Evolutionary conservation across 2,329 filamentous ascomycete genomes (phyloP), one percentile per base, ranked within the genome.

Genomic region (Ophiognomonia clavigignenti-juglandacearum): DNA sequence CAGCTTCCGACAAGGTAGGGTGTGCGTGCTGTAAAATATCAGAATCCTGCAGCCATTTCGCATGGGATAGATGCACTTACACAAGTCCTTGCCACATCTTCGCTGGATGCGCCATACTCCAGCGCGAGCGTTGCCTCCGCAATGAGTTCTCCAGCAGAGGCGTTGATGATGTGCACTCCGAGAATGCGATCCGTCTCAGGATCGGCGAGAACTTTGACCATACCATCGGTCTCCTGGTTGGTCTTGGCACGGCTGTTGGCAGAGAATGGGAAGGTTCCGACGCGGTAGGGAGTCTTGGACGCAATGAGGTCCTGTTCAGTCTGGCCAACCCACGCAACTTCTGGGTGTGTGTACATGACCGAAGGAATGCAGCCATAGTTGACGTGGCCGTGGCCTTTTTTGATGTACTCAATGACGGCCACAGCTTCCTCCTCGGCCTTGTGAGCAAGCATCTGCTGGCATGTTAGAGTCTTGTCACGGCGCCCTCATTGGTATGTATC

Each of bases 381-480:
- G 72, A 98, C 93, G 71, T 98, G 93, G 50, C 93, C 93, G 70
- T 95, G 86, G 56, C 90, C 90, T 78, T 97, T 97, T 75, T 88
- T 92, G 71, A 98, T 93, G 77, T 90, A 97, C 72, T 98, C 93
- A 54, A 97, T 78, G 48, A 85, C 92, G 26, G 93, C 93, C 54
- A 97, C 91, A 51, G 81, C 93, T 73, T 98, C 93, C 73, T 98
- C 93, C 73, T 98, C 93, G 43, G 93, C 93, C 81, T 98, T 98
- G 81, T 98, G 93, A 45, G 93, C 93, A 62, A 98, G 84, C 93
- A 98, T 98, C n/a, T n/a, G n/a, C n/a, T n/a, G n/a, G n/a, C n/a
- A n/a, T n/a, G n/a, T n/a, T n/a, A n/a, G n/a, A n/a, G n/a, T n/a
- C n/a, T n/a, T n/a, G n/a, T n/a, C n/a, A n/a, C n/a, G n/a, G n/a